A percentile compares a stretch with the other conserved stretches of the same genome.
Evolutionary conservation across 2,329 filamentous ascomycete genomes (phyloP).

Genomic region (Colletotrichum lindemuthianum): DNA sequence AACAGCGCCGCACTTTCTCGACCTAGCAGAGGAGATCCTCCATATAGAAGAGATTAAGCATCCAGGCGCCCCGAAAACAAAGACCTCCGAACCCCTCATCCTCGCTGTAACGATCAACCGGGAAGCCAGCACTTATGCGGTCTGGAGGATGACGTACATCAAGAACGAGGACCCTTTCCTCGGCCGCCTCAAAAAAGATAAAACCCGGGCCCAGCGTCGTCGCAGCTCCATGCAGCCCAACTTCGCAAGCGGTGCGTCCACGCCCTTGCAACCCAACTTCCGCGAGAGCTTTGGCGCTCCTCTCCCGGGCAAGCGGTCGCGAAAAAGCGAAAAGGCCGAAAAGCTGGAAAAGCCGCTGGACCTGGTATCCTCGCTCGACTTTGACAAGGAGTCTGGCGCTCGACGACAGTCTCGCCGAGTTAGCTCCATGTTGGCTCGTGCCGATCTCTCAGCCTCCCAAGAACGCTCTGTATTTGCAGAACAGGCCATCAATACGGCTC

Average conservation of each 20-base stretch:
- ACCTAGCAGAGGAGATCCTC: slow-evolving; percentile 82
- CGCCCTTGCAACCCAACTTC: slow-evolving; percentile 75
- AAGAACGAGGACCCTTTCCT: slow-evolving; percentile 70
- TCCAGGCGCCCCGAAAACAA: slow-evolving; percentile 49
- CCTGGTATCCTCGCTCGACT: slow-evolving; percentile 76
- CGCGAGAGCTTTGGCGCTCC: slow-evolving; percentile 81
- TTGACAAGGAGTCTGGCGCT: slow-evolving; percentile 67
- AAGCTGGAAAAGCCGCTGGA: slow-evolving; percentile 62
- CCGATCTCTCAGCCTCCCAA: slow-evolving; percentile 86
- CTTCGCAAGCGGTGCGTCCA: slow-evolving; percentile 78
- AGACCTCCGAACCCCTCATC: slow-evolving; percentile 64
- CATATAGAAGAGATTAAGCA: slow-evolving; percentile 79
- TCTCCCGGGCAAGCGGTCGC: slow-evolving; percentile 60
- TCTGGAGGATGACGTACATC: slow-evolving; percentile 86
- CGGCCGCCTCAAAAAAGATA: slow-evolving; percentile 56
- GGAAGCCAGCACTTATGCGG: slow-evolving; percentile 78
- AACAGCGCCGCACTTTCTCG: slow-evolving; percentile 67
- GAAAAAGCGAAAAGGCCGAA: slow-evolving; percentile 61
- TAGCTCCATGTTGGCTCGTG: slow-evolving; percentile 89
- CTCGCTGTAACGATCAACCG: slow-evolving; percentile 85
- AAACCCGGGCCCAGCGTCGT: slow-evolving; percentile 60
- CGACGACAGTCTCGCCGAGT: slow-evolving; percentile 78
- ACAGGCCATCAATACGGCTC: slow-evolving; percentile 54
- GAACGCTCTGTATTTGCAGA: slow-evolving; percentile 85
- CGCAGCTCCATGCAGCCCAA: slow-evolving; percentile 74